Evolutionary conservation across 108 stramenopile genomes (phyloP).

Genomic region (Mediolabrus comicus): DNA sequence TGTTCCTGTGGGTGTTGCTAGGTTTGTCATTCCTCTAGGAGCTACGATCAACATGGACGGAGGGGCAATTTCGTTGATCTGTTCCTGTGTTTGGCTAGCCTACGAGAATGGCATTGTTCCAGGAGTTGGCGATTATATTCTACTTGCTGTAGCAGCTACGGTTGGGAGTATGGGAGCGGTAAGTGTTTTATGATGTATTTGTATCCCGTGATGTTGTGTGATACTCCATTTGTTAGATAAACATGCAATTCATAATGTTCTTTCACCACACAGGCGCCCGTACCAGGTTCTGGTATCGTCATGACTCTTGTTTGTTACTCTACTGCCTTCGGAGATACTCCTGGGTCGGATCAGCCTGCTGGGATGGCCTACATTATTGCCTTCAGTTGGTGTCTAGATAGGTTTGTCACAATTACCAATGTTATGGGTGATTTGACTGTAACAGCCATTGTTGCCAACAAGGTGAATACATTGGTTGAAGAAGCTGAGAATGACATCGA

Average conservation of each 20-base stretch:
- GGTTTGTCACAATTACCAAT: conserved; percentile 8
- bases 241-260: background rate
- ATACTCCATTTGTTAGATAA: background rate
- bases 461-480: background rate
- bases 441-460: background rate
- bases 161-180: conserved; percentile 38
- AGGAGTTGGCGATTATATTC: conserved; percentile 15
- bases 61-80: conserved; percentile 26
- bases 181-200: background rate
- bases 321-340: background rate
- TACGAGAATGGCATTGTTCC: conserved; percentile 35
- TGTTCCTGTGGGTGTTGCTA: conserved; percentile 33
- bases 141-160: conserved; percentile 24
- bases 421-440: conserved; percentile 9
- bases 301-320: background rate
- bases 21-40: conserved; percentile 39
- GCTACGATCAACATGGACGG: conserved; percentile 52
- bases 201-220: too few relatives aligned
- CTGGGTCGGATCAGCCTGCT: background rate
- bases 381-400: conserved; percentile 7
- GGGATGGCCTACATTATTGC: conserved; percentile 16
- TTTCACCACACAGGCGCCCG: background rate
- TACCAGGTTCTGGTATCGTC: conserved; percentile 5
- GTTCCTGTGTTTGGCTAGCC: conserved; percentile 32
- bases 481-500: background rate